Conservation (phyloP, 495 filamentous ascomycete species). For the Neurospora sublineolata region DNA sequence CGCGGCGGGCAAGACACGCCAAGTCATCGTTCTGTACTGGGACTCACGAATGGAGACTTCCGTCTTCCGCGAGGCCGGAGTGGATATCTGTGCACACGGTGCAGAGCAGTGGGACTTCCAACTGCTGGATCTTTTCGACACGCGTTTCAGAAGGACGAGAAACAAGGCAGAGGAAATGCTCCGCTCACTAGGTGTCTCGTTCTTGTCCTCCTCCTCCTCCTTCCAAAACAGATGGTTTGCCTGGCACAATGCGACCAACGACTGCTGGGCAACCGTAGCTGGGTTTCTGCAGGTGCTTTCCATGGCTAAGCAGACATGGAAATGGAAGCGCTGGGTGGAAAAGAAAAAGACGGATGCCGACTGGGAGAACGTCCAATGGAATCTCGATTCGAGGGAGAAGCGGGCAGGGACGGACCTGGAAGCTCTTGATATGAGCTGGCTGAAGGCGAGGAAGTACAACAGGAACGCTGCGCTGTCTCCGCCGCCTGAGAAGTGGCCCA, state of each 20-base stretch:
- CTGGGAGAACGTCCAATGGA: rapidly evolving
- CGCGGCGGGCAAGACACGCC: neutral
- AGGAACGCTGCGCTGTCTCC: neutral
- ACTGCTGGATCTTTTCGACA: neutral
- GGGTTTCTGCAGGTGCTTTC: neutral
- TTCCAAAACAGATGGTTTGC: neutral
- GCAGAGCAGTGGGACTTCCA: neutral
- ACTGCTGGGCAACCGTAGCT: neutral
- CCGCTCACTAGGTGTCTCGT: neutral
- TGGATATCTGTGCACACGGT: neutral
- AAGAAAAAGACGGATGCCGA: neutral
- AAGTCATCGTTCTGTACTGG: neutral
- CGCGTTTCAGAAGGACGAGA: rapidly evolving
- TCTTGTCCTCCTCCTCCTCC: neutral
- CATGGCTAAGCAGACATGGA: neutral
- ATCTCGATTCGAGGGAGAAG: neutral
- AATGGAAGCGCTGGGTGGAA: neutral
- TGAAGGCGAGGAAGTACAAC: neutral
- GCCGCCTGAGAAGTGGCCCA: neutral
- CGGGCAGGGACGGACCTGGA: neutral
- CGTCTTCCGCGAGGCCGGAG: neutral
- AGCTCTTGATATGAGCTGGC: neutral
- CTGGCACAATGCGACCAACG: neutral
- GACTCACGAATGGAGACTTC: neutral
- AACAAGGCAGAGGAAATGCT: neutral